Evolutionary conservation across 75 land plant species (phyloP).

Genomic region (Pseudotsuga menziesii): DNA sequence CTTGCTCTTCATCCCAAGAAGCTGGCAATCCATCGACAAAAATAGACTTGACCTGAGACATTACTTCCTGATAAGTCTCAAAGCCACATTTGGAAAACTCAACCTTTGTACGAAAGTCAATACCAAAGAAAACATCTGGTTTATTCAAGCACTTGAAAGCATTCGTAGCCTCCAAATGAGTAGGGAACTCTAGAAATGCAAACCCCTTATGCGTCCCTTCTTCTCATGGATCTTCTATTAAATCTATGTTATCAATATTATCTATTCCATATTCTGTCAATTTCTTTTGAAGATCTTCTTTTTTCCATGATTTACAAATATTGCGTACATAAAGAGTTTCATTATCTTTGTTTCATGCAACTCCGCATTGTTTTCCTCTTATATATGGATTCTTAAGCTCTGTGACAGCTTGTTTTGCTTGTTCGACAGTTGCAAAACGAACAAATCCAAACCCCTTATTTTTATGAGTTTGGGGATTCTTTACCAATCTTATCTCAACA

Average conservation of each 20-base stretch:
- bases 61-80: slow-evolving; percentile 42
- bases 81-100: slow-evolving; percentile 38
- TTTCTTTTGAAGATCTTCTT: slow-evolving; percentile 41
- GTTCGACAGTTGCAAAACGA: slow-evolving; percentile 41
- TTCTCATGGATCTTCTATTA: slow-evolving; percentile 35
- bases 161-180: slow-evolving; percentile 45
- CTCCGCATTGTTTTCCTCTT: slow-evolving; percentile 45
- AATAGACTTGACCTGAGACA: slow-evolving; percentile 62
- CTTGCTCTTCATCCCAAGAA: slow-evolving; percentile 62
- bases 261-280: slow-evolving; percentile 32
- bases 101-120: slow-evolving; percentile 36
- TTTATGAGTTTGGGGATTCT: slow-evolving; percentile 25
- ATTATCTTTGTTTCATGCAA: slow-evolving; percentile 38
- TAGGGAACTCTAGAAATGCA: slow-evolving; percentile 44
- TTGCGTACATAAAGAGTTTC: slow-evolving; percentile 47
- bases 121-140: slow-evolving; percentile 36
- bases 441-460: slow-evolving; percentile 54
- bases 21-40: slow-evolving; percentile 72
- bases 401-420: slow-evolving; percentile 33
- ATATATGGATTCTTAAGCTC: slow-evolving; percentile 35
- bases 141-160: slow-evolving; percentile 34
- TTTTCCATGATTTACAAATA: slow-evolving; percentile 40
- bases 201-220: slow-evolving; percentile 43
- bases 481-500: slow-evolving; percentile 45
- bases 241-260: slow-evolving; percentile 34